Conservation (phyloP, 768 basidiomycete species). For the Podaxis sp. region DNA sequence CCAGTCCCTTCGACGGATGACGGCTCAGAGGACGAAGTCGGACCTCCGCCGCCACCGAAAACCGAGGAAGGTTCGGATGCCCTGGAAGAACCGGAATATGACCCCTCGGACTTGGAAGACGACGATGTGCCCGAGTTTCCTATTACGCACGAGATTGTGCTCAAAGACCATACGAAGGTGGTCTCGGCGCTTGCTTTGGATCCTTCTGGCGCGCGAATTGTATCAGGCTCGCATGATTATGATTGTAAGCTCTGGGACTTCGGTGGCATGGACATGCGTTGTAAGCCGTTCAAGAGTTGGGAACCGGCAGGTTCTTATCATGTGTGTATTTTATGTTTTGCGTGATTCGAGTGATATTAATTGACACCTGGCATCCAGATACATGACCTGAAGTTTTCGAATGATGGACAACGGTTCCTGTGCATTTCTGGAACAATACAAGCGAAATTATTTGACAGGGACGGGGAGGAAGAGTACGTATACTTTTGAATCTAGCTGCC, state of each 20-base stretch:
- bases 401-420: conserved; percentile 82
- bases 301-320: conserved; percentile 94
- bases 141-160: conserved; percentile 82
- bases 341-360: conserved; percentile 9
- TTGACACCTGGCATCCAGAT: conserved; percentile 47
- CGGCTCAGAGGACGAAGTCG: conserved; percentile 24
- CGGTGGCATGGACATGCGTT: conserved; percentile 90
- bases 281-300: conserved; percentile 95
- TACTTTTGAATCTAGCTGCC: conserved; percentile 12
- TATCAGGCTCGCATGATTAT: conserved; percentile 95
- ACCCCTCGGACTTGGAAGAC: conserved; percentile 49
- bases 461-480: conserved; percentile 90
- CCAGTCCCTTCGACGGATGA: conserved; percentile 5
- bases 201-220: conserved; percentile 88
- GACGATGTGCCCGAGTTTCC: conserved; percentile 63
- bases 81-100: conserved; percentile 53
- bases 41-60: conserved; percentile 23
- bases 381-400: conserved; percentile 87
- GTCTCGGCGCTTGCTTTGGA: conserved; percentile 91
- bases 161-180: conserved; percentile 97
- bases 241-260: conserved; percentile 99
- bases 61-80: conserved; percentile 18
- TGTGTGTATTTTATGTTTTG: conserved; percentile 42
- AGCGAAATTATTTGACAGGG: conserved; percentile 86
- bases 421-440: conserved; percentile 87